These are phyloP conservation scores for Saksenaea vasiformis DNA, from an alignment of 371 early-diverging fungal species.

Conservation along the genomic window DNA sequence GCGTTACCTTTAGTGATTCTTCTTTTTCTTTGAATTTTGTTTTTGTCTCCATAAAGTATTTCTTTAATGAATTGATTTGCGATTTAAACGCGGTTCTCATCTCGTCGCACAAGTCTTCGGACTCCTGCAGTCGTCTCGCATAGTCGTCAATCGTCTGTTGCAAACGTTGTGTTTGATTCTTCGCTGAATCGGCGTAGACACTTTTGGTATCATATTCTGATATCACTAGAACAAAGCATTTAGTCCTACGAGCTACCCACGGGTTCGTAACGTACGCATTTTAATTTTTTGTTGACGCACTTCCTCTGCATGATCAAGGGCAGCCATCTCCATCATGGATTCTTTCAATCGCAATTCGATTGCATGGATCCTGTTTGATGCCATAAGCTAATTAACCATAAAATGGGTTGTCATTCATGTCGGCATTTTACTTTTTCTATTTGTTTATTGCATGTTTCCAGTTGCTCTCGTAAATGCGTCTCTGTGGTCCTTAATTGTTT, in stretches of 20 bases:
- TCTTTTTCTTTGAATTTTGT: not conserved
- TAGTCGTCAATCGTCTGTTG: not conserved
- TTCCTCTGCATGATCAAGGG: not conserved
- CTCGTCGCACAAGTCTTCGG: not conserved
- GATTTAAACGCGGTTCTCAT: not conserved
- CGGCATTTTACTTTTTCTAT: not conserved
- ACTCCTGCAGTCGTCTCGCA: not conserved
- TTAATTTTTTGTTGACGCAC: not conserved
- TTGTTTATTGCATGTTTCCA: not conserved
- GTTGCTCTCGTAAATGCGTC: not conserved
- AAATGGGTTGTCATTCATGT: not conserved
- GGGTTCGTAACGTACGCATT: not conserved
- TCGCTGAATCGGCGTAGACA: not conserved
- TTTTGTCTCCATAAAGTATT: not conserved
- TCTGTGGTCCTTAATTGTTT: not conserved
- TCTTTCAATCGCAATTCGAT: not conserved
- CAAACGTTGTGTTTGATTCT: not conserved
- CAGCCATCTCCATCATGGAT: not conserved
- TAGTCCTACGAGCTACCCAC: no score
- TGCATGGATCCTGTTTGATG: not conserved
- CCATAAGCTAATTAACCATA: not conserved
- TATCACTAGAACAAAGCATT: no score
- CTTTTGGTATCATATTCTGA: not conserved
- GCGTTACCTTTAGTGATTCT: not conserved
- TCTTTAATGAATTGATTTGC: not conserved